Conservation (phyloP, 2,329 filamentous ascomycete genomes). For the Colletotrichum eleusines region DNA sequence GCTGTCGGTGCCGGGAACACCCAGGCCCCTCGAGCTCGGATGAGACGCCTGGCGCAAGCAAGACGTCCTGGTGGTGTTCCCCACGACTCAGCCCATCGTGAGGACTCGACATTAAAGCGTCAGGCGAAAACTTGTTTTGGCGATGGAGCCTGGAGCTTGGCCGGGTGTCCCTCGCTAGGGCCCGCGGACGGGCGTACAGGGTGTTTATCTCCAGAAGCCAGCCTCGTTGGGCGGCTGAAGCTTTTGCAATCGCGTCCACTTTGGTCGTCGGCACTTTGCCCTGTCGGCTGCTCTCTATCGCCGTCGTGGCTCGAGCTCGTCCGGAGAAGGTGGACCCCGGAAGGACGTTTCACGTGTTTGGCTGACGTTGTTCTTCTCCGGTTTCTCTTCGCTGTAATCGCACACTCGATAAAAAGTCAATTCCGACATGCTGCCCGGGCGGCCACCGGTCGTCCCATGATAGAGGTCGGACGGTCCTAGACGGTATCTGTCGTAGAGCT, state of each 20-base stretch:
- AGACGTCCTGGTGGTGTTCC: constrained; percentile 28
- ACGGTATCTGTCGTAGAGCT: neutral
- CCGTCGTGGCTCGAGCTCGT: constrained; percentile 26
- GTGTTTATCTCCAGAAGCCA: neutral
- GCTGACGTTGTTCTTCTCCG: neutral
- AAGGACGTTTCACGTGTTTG: constrained; percentile 11
- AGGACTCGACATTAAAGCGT: constrained; percentile 18
- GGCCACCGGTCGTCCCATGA: neutral
- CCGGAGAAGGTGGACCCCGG: neutral
- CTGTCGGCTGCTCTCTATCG: neutral
- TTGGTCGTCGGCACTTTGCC: neutral
- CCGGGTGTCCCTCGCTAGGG: constrained; percentile 33
- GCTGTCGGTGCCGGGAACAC: constrained; percentile 23
- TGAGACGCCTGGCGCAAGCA: constrained; percentile 38
- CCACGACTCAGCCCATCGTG: constrained; percentile 35
- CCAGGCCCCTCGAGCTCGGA: constrained; percentile 33
- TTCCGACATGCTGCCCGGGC: constrained; percentile 1
- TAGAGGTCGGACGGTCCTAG: constrained; percentile 1
- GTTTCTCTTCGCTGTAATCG: neutral
- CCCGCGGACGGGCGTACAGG: neutral
- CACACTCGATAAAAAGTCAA: constrained; percentile 15
- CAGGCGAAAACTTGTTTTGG: constrained; percentile 24
- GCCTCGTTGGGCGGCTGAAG: constrained; percentile 23
- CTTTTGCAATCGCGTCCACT: constrained; percentile 5
- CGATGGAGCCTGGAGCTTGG: constrained; percentile 3